These are phyloP conservation scores for Apiotrichum montevideense DNA, from an alignment of 1,284 basidiomycete genomes.

Conservation along the genomic window DNA sequence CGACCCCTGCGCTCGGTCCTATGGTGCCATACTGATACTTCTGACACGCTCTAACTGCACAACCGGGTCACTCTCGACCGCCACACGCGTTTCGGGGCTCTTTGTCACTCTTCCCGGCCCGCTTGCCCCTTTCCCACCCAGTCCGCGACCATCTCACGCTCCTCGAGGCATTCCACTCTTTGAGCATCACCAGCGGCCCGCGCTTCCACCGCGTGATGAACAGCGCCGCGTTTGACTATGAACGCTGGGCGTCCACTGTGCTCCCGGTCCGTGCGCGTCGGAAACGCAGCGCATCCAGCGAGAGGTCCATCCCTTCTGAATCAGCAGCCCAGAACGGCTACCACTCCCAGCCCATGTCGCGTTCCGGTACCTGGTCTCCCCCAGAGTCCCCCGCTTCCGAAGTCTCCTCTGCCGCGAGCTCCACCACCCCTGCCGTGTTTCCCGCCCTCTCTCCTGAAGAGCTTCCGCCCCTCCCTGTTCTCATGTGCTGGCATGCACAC, in stretches of 20 bases:
- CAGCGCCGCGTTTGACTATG: conserved; percentile 18
- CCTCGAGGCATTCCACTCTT: conserved; percentile 15
- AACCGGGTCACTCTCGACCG: too few species aligned
- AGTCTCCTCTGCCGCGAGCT: background rate
- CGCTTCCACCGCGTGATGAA: conserved; percentile 11
- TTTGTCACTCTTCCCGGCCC: too few species aligned
- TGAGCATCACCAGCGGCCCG: background rate
- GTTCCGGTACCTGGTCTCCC: background rate
- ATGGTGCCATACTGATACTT: too few species aligned
- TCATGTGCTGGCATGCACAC: conserved; percentile 40
- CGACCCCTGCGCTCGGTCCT: too few species aligned
- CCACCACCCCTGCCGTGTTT: background rate
- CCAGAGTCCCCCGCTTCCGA: background rate
- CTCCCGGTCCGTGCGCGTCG: conserved; percentile 4
- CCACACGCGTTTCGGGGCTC: too few species aligned
- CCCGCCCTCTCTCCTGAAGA: conserved; percentile 3
- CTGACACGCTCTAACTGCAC: too few species aligned
- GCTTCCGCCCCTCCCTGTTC: conserved; percentile 22
- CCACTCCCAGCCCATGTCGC: conserved; percentile 1
- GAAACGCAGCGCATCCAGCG: background rate
- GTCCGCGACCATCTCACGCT: conserved; percentile 23
- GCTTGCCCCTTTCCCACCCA: background rate
- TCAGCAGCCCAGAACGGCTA: background rate
- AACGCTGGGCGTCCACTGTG: conserved; percentile 15
- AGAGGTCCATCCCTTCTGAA: background rate